These are phyloP conservation scores for Exophiala viscosa DNA, from an alignment of 2,329 filamentous ascomycete genomes.

Conservation along the genomic window DNA sequence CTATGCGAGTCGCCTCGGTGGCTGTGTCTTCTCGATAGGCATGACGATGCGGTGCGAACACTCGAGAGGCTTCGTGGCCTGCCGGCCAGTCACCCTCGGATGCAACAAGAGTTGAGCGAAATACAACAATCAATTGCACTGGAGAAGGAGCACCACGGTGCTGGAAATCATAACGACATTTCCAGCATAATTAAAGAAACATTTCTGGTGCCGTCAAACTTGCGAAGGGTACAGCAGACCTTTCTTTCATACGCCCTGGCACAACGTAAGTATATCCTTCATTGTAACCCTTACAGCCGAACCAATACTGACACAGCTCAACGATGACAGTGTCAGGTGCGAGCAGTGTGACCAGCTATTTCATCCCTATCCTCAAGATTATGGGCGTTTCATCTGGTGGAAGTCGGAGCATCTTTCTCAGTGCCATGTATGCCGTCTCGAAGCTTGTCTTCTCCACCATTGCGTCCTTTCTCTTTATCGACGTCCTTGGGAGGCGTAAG, in stretches of 20 bases:
- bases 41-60: constrained; percentile 31
- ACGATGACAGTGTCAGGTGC: constrained; percentile 37
- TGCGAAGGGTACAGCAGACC: constrained; percentile 40
- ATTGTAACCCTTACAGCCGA: too few species aligned
- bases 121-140: constrained; percentile 31
- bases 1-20: constrained; percentile 36
- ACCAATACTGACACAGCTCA: too few species aligned
- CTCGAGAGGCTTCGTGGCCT: constrained; percentile 34
- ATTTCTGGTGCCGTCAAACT: constrained; percentile 37
- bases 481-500: constrained; percentile 42
- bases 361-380: constrained; percentile 42
- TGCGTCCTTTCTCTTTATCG: constrained; percentile 45
- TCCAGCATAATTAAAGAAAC: constrained; percentile 36
- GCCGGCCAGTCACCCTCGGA: constrained; percentile 30
- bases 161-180: constrained; percentile 8
- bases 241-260: constrained; percentile 40
- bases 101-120: constrained; percentile 29
- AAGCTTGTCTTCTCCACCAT: constrained; percentile 44
- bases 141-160: constrained; percentile 12
- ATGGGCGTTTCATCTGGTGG: constrained; percentile 34
- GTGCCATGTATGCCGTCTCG: constrained; percentile 42
- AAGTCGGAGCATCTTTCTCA: constrained; percentile 38
- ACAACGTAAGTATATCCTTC: constrained; percentile 29
- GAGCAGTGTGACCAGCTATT: constrained; percentile 44
- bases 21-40: constrained; percentile 31